Base-by-base conservation (phyloP, 441 rosid genomes). In the Sinapis alba region DNA sequence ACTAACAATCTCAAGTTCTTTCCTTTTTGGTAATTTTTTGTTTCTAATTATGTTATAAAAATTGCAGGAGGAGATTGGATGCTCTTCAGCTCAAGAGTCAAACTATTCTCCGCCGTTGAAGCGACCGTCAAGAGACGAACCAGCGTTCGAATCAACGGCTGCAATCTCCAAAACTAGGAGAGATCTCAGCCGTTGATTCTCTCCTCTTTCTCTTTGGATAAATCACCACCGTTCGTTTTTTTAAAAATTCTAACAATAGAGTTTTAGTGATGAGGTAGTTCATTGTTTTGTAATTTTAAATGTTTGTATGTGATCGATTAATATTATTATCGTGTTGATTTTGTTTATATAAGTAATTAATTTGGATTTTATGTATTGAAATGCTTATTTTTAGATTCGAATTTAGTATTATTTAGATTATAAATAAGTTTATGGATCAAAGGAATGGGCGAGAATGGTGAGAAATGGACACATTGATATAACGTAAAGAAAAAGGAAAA, bases 31-130 rank as follows among this genome's bases (percentile, higher is more conserved):
- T 38, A 12, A 12, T 61, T 75, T 47, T 58, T 30, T 27, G 1
- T 43, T 43, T 45, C 7, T 67, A 8, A 19, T 57, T 28, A 4
- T 3, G 26, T 51, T 12, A 8, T 36, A 1, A 9, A 28, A 62
- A 62, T 27, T 69, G 71, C 72, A 77, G 80, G 76, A 77, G n/a
- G 76, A 77, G 72, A 77, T 71, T 13, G 76, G 76, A 71, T 47
- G 47, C 11, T 65, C 63, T 71, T 77, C 80, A 65, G 76, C 4
- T 58, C 76, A 71, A 32, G 80, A 24, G 43, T 71, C 80, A 36
- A 24, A 57, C 57, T 30, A 23, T 71, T 65, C 56, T 18, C 68
- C 58, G 58, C 72, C 76, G 20, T 47, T 36, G 63, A 77, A 77
- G 54, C 76, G 76, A 26, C 13, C 23, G 12, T 63, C 28, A n/a